These are phyloP conservation scores for Gilbertella persicaria DNA, from an alignment of 371 early-diverging fungal genomes.

Conservation along the genomic window DNA sequence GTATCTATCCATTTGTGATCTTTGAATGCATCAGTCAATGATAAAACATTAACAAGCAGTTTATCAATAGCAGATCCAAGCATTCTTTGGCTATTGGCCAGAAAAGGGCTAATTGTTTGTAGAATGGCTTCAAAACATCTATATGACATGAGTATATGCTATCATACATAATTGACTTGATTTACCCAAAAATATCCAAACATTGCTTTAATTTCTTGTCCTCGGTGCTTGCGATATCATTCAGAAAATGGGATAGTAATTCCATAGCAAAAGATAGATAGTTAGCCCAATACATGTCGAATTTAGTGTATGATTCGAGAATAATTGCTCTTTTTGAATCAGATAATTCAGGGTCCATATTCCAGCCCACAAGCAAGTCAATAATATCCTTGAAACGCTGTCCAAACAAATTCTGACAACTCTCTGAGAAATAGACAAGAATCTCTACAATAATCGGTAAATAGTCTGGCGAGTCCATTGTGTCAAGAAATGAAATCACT, in stretches of 20 bases:
- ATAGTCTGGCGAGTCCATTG: conserved; percentile 41
- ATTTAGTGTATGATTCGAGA: conserved; percentile 21
- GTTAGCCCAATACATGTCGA: conserved; percentile 24
- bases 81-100: neutral
- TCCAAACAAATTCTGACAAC: conserved; percentile 30
- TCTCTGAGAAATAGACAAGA: conserved; percentile 24
- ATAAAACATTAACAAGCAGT: conserved; percentile 25
- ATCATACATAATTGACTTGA: too few relatives aligned
- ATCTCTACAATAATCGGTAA: conserved; percentile 30
- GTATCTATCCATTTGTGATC: conserved; percentile 23
- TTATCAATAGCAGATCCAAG: conserved; percentile 20
- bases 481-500: conserved; percentile 39
- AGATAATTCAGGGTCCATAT: conserved; percentile 53
- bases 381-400: conserved; percentile 56
- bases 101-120: conserved; percentile 10
- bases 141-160: too few relatives aligned
- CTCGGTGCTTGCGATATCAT: conserved; percentile 30
- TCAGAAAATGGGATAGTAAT: conserved; percentile 53
- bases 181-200: too few relatives aligned
- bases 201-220: conserved; percentile 2
- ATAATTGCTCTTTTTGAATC: conserved; percentile 29
- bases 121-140: conserved; percentile 25
- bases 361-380: conserved; percentile 72
- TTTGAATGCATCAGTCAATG: conserved; percentile 13
- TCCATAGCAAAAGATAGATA: conserved; percentile 45